These are phyloP conservation scores for Inonotus obliquus DNA, from an alignment of 1,284 basidiomycete species.

Conservation along the genomic window DNA sequence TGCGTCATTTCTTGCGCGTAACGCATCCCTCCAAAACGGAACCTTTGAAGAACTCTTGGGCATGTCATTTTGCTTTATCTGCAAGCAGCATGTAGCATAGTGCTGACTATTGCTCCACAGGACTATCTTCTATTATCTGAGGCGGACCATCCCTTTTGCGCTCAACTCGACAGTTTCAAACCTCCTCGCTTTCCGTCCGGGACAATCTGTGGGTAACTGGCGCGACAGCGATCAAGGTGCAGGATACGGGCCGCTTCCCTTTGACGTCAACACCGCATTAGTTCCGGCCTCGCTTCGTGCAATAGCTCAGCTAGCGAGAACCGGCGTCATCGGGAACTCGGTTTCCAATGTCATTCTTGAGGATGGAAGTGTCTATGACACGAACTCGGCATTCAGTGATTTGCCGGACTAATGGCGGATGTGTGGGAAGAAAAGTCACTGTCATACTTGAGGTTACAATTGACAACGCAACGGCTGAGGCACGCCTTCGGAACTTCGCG, in stretches of 20 bases:
- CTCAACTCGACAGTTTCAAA: conserved; percentile 26
- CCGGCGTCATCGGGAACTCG: conserved; percentile 27
- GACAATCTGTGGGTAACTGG: conserved; percentile 43
- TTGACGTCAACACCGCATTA: conserved; percentile 45
- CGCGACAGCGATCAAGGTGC: conserved; percentile 44
- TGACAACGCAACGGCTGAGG: conserved; percentile 26
- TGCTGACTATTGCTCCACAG: conserved; percentile 9
- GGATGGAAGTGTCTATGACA: background rate
- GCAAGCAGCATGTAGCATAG: conserved; percentile 15
- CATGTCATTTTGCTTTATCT: conserved; percentile 27
- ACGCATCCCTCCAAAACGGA: conserved; percentile 34
- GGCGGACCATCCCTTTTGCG: conserved; percentile 31
- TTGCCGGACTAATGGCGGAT: conserved; percentile 29
- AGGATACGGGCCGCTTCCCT: conserved; percentile 42
- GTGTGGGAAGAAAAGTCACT: conserved; percentile 40
- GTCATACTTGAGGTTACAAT: conserved; percentile 37
- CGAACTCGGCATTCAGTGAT: conserved; percentile 26
- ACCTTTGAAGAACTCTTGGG: conserved; percentile 34
- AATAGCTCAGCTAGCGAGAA: conserved; percentile 32
- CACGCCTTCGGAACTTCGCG: conserved; percentile 38
- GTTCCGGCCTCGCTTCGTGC: conserved; percentile 45
- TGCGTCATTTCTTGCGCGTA: conserved; percentile 22
- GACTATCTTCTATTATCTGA: conserved; percentile 25
- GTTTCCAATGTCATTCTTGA: background rate
- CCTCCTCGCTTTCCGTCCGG: conserved; percentile 32